phyloP scores from a whole-genome alignment of 2,329 filamentous ascomycete genomes.

The Bipolaris bicolor region DNA sequence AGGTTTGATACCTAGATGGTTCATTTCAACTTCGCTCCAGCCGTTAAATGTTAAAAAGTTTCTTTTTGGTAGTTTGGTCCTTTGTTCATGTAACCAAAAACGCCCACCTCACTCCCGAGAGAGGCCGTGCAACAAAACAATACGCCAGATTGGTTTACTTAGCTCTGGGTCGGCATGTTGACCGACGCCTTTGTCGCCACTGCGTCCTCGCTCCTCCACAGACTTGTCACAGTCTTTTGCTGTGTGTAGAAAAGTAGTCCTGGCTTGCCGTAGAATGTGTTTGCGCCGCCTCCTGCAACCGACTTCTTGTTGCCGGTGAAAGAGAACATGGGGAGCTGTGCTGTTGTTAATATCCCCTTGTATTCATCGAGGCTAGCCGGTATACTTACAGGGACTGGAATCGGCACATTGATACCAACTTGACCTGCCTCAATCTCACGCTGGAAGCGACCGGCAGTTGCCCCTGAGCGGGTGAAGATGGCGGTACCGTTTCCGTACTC shows the following conservation, averaged over 20 bases:
- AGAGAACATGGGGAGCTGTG: constrained; percentile 63
- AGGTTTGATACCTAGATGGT: too few relatives aligned
- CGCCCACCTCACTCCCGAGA: too few relatives aligned
- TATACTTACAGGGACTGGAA: constrained; percentile 61
- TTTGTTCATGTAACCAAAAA: too few relatives aligned
- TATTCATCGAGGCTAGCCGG: not conserved
- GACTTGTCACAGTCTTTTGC: constrained; percentile 89
- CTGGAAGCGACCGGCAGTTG: constrained; percentile 79
- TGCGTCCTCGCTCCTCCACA: constrained; percentile 88
- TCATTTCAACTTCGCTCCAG: too few relatives aligned
- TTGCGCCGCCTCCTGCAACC: constrained; percentile 88
- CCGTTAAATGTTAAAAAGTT: too few relatives aligned
- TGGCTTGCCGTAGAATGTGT: constrained; percentile 93
- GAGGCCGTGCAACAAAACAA: too few relatives aligned
- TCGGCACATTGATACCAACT: constrained; percentile 84
- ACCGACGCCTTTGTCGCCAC: constrained; percentile 84
- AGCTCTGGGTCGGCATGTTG: constrained; percentile 77
- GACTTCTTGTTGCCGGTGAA: constrained; percentile 80
- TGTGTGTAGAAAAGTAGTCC: constrained; percentile 96
- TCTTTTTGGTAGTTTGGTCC: too few relatives aligned
- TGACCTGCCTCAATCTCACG: constrained; percentile 83
- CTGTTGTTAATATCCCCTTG: constrained; percentile 11
- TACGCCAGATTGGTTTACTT: constrained; percentile 2
- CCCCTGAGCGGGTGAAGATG: constrained; percentile 80
- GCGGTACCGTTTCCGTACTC: constrained; percentile 87